phyloP scores from a whole-genome alignment of 2,329 filamentous ascomycete species.

The Aspergillus fijiensis region DNA sequence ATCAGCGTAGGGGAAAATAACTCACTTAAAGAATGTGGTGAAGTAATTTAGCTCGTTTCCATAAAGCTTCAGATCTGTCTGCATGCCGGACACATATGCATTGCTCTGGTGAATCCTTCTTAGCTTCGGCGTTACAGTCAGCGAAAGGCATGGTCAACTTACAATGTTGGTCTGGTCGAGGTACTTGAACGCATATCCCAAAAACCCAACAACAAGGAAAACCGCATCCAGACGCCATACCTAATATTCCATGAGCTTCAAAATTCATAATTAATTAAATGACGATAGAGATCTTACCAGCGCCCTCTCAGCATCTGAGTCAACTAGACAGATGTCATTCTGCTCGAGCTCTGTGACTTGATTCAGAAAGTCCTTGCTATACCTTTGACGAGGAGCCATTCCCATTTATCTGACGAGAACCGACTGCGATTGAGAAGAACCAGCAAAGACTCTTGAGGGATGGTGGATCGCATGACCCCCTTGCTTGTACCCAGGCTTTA shows the following conservation, averaged over 20 bases:
- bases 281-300: background rate
- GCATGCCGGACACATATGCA: constrained; percentile 12
- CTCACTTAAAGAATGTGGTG: constrained; percentile 9
- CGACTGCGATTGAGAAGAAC: background rate
- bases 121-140: background rate
- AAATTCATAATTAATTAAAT: background rate
- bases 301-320: background rate
- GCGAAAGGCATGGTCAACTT: background rate
- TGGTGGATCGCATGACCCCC: no score
- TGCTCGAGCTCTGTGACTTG: background rate
- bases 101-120: background rate
- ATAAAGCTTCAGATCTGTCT: constrained; percentile 5
- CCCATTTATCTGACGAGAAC: background rate
- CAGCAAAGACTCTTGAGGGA: background rate
- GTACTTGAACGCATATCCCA: constrained; percentile 13
- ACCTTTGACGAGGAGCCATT: background rate
- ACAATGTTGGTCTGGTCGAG: constrained; percentile 13
- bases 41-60: constrained; percentile 11
- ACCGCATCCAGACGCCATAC: constrained; percentile 9
- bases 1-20: no score
- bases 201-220: constrained; percentile 8
- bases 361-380: background rate
- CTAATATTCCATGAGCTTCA: background rate
- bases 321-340: background rate
- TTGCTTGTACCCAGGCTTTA: background rate